Base-by-base conservation (phyloP, 345 rosid genomes). In the Populus pruinosa region DNA sequence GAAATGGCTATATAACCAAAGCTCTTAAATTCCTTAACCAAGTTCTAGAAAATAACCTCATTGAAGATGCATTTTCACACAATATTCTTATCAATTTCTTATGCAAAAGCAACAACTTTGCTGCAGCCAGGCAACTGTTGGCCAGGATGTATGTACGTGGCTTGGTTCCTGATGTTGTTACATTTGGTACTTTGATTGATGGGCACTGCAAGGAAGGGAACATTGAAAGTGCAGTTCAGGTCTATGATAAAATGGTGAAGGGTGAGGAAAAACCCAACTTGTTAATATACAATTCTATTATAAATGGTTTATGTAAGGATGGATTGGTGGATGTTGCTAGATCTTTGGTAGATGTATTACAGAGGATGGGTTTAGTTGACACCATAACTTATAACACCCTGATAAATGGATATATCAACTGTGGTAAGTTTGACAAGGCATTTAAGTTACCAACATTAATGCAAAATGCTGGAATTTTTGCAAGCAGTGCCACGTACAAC, bases 251-350 rank as follows among this genome's bases (percentile, higher is more conserved):
- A 75, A 84, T 90, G 87, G 33, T 77, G 44, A 86, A 79, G 83
- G 72, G 76, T 72, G 84, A 79, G 63, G 76, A 79, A 65, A 61
- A 43, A 16, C 88, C 91, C 66, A 89, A 85, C 79, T 78, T 89
- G 61, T 66, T 83, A 36, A 73, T 92, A 10, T 85, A 88, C 80
- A 90, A 92, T 78, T 77, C 91, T 62, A 81, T 90, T 72, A 67
- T 89, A 16, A 81, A 88, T 76, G 90, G 97, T 71, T 84, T 90
- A 66, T 86, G 93, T 88, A 90, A 86, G 82, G 76, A 29, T 33
- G 87, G 77, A 70, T 62, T 76, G 27, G 13, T 69, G 61, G 82
- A 75, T 79, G 82, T 75, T 29, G 87, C 88, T 10, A 73, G 76
- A 62, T 29, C 18, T 73, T 69, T 85, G 85, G 20, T 78, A 33